Conservation (phyloP, 257 asterid genomes). For the Solanum lignicaule region DNA sequence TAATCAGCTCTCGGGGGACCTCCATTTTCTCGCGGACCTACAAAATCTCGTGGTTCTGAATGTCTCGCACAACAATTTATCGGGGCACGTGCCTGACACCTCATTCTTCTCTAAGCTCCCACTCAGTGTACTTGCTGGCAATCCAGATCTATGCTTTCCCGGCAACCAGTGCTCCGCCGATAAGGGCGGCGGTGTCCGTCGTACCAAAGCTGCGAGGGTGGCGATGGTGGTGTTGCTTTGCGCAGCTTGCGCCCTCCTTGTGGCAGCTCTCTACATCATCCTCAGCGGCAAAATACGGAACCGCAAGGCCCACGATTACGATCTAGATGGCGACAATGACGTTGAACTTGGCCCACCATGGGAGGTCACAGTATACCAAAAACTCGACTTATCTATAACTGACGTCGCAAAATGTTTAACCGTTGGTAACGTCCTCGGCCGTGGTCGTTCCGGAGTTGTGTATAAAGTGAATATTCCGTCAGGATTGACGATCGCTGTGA, state of each 20-base stretch:
- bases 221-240: slow-evolving; percentile 61
- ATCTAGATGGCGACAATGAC: slow-evolving; percentile 27
- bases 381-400: slow-evolving; percentile 42
- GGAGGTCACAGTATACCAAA: slow-evolving; percentile 75
- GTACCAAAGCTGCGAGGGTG: slow-evolving; percentile 45
- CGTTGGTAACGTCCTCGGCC: slow-evolving; percentile 41
- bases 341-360: slow-evolving; percentile 60
- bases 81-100: slow-evolving; percentile 67
- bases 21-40: slow-evolving; percentile 39
- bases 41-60: slow-evolving; percentile 68
- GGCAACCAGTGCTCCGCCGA: slow-evolving; percentile 33
- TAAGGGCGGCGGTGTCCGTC: slow-evolving; percentile 12
- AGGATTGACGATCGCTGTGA: slow-evolving; percentile 51
- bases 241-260: slow-evolving; percentile 41
- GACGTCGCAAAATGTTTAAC: slow-evolving; percentile 49
- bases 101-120: slow-evolving; percentile 62
- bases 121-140: slow-evolving; percentile 44
- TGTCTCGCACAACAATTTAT: slow-evolving; percentile 57
- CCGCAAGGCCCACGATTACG: slow-evolving; percentile 18
- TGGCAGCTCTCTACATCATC: slow-evolving; percentile 53
- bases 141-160: slow-evolving; percentile 44
- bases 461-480: slow-evolving; percentile 35
- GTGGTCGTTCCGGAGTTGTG: slow-evolving; percentile 58
- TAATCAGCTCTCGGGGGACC: slow-evolving; percentile 70
- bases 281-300: slow-evolving; percentile 35